These are phyloP conservation scores for Lunularia cruciata DNA, from an alignment of 225 moss, liverwort and hornwort species.

Conservation along the genomic window DNA sequence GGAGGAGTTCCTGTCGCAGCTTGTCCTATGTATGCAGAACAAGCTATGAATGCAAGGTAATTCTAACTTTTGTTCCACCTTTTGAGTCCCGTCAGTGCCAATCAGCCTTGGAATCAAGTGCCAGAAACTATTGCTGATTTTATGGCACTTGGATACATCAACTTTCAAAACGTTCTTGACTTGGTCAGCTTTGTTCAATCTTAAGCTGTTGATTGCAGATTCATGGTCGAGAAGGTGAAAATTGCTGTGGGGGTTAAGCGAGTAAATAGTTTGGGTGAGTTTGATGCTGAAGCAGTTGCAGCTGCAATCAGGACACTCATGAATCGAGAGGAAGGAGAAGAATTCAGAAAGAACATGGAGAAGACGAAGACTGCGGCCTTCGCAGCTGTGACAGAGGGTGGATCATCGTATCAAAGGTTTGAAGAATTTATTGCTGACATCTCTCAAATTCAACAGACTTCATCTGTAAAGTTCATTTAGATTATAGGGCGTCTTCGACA, in stretches of 20 bases:
- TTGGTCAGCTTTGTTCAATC: too few species aligned
- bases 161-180: too few species aligned
- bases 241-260: constrained; percentile 11
- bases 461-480: too few species aligned
- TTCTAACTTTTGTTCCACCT: not conserved
- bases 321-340: constrained; percentile 14
- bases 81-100: not conserved
- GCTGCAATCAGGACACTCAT: not conserved
- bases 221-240: not conserved
- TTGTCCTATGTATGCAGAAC: constrained; percentile 41
- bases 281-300: constrained; percentile 3
- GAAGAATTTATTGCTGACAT: constrained; percentile 5
- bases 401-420: constrained; percentile 2
- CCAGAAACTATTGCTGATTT: too few species aligned
- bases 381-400: constrained; percentile 2
- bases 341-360: not conserved
- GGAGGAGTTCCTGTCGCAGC: constrained; percentile 39
- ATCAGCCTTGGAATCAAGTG: not conserved
- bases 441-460: too few species aligned
- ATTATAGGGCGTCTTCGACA: too few species aligned
- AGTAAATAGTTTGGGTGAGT: not conserved
- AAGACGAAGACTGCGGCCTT: not conserved
- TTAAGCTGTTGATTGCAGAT: constrained; percentile 7
- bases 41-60: constrained; percentile 37
- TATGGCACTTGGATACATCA: too few species aligned